Conservation (phyloP, 106 monocot species). For the Acorus gramineus region DNA sequence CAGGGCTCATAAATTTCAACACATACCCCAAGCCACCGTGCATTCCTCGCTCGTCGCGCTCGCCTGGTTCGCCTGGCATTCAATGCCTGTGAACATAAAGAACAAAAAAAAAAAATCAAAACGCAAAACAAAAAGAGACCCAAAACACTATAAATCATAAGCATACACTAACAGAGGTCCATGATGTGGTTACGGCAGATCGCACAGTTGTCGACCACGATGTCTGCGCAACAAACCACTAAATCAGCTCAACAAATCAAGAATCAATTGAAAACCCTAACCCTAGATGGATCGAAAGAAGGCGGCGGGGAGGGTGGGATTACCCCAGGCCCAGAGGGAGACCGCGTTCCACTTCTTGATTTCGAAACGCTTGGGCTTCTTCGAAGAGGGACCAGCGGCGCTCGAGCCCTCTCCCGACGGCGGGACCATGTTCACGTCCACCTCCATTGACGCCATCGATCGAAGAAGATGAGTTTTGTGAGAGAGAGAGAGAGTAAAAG, state of each 20-base stretch:
- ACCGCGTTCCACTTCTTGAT: constrained; percentile 99
- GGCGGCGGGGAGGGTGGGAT: background rate
- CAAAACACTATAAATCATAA: background rate
- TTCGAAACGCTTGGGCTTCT: constrained; percentile 82
- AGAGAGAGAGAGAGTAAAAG: background rate
- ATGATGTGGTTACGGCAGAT: constrained; percentile 94
- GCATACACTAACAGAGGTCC: constrained; percentile 67
- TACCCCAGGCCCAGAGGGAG: constrained; percentile 90
- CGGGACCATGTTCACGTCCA: constrained; percentile 36
- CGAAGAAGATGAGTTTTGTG: too few species aligned
- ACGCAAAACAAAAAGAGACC: constrained; percentile 1
- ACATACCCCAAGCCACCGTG: constrained; percentile 89
- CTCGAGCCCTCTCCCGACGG: background rate
- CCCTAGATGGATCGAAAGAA: too few species aligned
- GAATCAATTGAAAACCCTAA: too few species aligned
- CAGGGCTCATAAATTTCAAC: background rate
- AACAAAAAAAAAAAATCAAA: background rate
- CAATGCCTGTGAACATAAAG: constrained; percentile 40
- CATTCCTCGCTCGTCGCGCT: constrained; percentile 84
- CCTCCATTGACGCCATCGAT: constrained; percentile 38
- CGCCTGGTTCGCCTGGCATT: constrained; percentile 86
- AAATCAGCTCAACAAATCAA: too few species aligned
- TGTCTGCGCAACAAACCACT: constrained; percentile 9
- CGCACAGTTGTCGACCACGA: constrained; percentile 81
- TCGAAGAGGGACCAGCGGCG: constrained; percentile 14